Evolutionary conservation across 768 basidiomycete genomes (phyloP).

Genomic region (Suillus spraguei): DNA sequence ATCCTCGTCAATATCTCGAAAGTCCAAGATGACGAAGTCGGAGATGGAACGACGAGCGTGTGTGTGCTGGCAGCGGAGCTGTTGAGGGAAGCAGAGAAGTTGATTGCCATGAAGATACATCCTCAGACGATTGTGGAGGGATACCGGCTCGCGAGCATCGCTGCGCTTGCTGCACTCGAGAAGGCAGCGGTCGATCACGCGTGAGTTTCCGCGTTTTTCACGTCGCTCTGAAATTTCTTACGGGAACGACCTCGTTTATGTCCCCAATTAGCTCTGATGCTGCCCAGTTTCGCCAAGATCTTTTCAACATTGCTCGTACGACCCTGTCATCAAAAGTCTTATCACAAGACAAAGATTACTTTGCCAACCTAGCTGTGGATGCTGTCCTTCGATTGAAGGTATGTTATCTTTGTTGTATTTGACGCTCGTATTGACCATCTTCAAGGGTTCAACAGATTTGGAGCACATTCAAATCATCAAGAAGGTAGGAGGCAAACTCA

Average conservation of each 20-base stretch:
- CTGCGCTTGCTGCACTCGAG: slow-evolving; percentile 85
- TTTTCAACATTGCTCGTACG: slow-evolving; percentile 96
- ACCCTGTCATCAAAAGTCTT: slow-evolving; percentile 96
- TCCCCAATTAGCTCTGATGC: slow-evolving; percentile 61
- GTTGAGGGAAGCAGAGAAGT: slow-evolving; percentile 91
- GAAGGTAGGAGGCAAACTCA: slow-evolving; percentile 98
- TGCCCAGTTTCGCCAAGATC: slow-evolving; percentile 78
- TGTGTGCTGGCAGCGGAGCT: slow-evolving; percentile 92
- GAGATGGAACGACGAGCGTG: slow-evolving; percentile 92
- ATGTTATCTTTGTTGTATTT: slow-evolving; percentile 5
- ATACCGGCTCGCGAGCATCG: slow-evolving; percentile 86
- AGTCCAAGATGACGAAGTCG: slow-evolving; percentile 99
- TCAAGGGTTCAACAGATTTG: slow-evolving; percentile 89
- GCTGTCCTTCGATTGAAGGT: slow-evolving; percentile 93
- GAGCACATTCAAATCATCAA: slow-evolving; percentile 99
- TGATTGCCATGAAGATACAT: slow-evolving; percentile 91
- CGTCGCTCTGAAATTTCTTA: not conserved
- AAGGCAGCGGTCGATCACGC: slow-evolving; percentile 80
- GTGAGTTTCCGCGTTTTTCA: slow-evolving; percentile 46
- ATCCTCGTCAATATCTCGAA: slow-evolving; percentile 99
- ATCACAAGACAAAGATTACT: slow-evolving; percentile 96
- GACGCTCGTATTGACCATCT: slow-evolving; percentile 8
- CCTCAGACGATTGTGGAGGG: slow-evolving; percentile 99
- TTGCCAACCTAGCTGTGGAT: slow-evolving; percentile 96
- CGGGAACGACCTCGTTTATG: not conserved